Evolutionary conservation across 352 stramenopile genomes (phyloP).

Genomic region (Globisporangium cederbergense): DNA sequence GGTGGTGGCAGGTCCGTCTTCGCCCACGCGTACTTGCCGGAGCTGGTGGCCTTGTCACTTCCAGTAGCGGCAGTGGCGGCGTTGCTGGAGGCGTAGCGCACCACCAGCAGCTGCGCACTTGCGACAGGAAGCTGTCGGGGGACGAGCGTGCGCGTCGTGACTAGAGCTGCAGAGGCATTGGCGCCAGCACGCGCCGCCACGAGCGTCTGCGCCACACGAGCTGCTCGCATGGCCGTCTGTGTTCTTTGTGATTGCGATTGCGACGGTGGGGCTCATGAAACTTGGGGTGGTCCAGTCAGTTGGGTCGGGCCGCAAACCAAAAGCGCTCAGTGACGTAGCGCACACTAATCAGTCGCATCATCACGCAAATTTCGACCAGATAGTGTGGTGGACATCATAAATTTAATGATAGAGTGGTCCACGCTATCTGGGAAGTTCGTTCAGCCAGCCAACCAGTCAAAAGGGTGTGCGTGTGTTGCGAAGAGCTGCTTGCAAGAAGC

Average conservation of each 20-base stretch:
- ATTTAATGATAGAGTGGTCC: background rate
- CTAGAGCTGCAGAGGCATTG: background rate
- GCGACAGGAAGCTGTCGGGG: background rate
- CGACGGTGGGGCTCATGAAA: background rate
- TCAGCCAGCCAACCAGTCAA: constrained; percentile 26
- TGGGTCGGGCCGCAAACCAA: background rate
- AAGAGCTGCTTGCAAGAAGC: constrained; percentile 18
- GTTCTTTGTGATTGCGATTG: constrained; percentile 11
- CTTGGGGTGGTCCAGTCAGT: constrained; percentile 10
- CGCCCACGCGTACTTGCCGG: constrained; percentile 59
- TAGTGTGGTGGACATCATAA: constrained; percentile 15
- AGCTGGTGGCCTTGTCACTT: constrained; percentile 12
- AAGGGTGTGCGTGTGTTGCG: constrained; percentile 9
- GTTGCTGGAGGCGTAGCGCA: constrained; percentile 24
- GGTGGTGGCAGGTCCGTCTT: constrained; percentile 79
- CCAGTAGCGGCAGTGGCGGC: constrained; percentile 9
- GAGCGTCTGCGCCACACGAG: constrained; percentile 12
- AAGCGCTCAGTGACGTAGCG: background rate
- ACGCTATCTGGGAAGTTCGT: constrained; percentile 9
- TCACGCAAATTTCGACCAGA: background rate
- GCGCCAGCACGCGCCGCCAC: constrained; percentile 1
- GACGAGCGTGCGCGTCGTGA: background rate
- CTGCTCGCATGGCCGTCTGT: constrained; percentile 15
- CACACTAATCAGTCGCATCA: constrained; percentile 3
- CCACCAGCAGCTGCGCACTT: constrained; percentile 16